These are phyloP conservation scores for Nemania diffusa DNA, from an alignment of 2,329 filamentous ascomycete species.

Conservation along the genomic window DNA sequence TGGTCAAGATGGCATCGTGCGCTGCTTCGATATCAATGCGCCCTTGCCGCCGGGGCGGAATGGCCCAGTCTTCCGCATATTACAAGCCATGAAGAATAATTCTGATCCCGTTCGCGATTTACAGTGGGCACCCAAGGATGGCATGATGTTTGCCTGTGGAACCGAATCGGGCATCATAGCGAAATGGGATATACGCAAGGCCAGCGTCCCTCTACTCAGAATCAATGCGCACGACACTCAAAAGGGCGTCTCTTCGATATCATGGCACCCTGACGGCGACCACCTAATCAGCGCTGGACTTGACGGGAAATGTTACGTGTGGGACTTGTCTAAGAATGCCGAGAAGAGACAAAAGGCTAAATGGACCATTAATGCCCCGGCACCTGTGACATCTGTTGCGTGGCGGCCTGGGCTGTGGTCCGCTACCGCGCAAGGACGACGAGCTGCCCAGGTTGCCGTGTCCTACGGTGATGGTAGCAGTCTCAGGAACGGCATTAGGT, in stretches of 20 bases:
- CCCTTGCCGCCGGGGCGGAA: conserved; percentile 59
- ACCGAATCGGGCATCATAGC: conserved; percentile 70
- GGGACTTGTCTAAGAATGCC: conserved; percentile 69
- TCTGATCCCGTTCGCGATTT: conserved; percentile 69
- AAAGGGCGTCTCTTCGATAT: conserved; percentile 67
- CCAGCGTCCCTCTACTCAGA: conserved; percentile 63
- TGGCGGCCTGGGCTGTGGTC: conserved; percentile 75
- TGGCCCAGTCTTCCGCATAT: conserved; percentile 61
- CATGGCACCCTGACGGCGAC: conserved; percentile 76
- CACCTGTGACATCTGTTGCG: conserved; percentile 66
- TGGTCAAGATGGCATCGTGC: conserved; percentile 71
- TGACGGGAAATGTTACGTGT: conserved; percentile 71
- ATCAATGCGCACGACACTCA: conserved; percentile 68
- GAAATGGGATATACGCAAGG: conserved; percentile 72
- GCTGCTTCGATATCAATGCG: conserved; percentile 67
- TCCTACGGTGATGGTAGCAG: conserved; percentile 68
- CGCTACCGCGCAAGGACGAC: conserved; percentile 68
- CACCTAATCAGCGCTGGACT: conserved; percentile 71
- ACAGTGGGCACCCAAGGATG: conserved; percentile 72
- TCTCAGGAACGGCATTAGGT: conserved; percentile 64
- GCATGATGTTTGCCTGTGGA: conserved; percentile 71
- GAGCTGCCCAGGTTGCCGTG: conserved; percentile 70
- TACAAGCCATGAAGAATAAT: conserved; percentile 61
- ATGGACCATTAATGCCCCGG: conserved; percentile 69
- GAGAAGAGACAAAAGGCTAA: conserved; percentile 73